Evolutionary conservation across 768 basidiomycete genomes (phyloP).

Genomic region (Pleurotus tuber-regium): DNA sequence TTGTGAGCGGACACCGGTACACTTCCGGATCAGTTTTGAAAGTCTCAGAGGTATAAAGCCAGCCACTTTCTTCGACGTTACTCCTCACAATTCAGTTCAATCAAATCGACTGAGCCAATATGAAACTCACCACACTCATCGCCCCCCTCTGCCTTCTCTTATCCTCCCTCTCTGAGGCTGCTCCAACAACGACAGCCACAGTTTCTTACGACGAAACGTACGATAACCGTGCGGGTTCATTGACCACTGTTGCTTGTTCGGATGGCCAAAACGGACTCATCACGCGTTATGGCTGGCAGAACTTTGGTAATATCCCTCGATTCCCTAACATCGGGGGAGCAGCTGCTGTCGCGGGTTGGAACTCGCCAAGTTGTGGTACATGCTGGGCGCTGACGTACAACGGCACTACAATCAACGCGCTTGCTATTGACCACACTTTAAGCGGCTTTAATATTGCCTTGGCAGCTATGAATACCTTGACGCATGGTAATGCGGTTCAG

Average conservation of each 20-base stretch:
- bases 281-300: slow-evolving; percentile 39
- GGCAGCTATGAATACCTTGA: slow-evolving; percentile 53
- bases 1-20: neutral
- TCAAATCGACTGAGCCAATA: neutral
- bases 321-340: slow-evolving; percentile 64
- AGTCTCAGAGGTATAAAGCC: neutral
- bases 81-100: neutral
- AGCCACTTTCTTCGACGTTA: neutral
- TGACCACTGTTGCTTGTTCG: slow-evolving; percentile 43
- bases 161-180: slow-evolving; percentile 21
- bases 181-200: slow-evolving; percentile 26
- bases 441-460: slow-evolving; percentile 48
- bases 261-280: slow-evolving; percentile 50
- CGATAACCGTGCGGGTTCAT: slow-evolving; percentile 39
- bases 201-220: slow-evolving; percentile 47
- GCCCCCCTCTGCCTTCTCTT: slow-evolving; percentile 19
- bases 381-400: slow-evolving; percentile 60
- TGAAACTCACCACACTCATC: slow-evolving; percentile 17
- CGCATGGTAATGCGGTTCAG: slow-evolving; percentile 40
- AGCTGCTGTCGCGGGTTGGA: slow-evolving; percentile 45
- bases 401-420: slow-evolving; percentile 37
- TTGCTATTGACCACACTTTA: slow-evolving; percentile 50
- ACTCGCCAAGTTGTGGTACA: slow-evolving; percentile 52
- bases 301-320: slow-evolving; percentile 48
- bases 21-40: neutral